phyloP scores from a whole-genome alignment of 306 rosid species.

The Phaseolus lunatus region DNA sequence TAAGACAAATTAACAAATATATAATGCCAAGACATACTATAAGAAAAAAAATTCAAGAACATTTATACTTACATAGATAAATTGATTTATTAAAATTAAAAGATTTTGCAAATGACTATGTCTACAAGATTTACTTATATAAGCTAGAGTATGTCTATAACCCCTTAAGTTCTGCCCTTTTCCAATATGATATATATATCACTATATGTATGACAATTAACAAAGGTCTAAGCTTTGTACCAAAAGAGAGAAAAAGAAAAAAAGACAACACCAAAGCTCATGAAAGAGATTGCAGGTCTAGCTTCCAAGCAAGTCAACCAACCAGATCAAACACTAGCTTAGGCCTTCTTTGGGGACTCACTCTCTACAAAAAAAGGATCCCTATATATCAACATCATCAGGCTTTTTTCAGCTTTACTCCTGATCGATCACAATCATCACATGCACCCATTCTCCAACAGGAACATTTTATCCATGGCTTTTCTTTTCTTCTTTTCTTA shows the following conservation, averaged over 20 bases:
- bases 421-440: slow-evolving; percentile 13
- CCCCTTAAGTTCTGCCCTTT: not conserved
- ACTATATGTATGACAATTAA: not conserved
- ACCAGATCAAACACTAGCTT: not conserved
- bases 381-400: not conserved
- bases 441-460: not conserved
- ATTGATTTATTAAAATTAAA: not conserved
- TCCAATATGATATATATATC: not conserved
- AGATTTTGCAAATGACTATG: too few species aligned
- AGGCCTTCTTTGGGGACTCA: not conserved
- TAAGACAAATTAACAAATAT: not conserved
- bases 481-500: not conserved
- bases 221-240: not conserved
- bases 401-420: slow-evolving; percentile 12
- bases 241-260: not conserved
- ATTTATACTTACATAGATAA: not conserved
- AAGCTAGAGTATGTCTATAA: not conserved
- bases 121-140: too few species aligned
- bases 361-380: not conserved
- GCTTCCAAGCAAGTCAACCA: slow-evolving; percentile 10
- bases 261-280: not conserved
- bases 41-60: not conserved
- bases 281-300: not conserved
- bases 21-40: not conserved
- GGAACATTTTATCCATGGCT: not conserved